Conservation (phyloP, 257 asterid genomes). For the Verbascum thapsus region DNA sequence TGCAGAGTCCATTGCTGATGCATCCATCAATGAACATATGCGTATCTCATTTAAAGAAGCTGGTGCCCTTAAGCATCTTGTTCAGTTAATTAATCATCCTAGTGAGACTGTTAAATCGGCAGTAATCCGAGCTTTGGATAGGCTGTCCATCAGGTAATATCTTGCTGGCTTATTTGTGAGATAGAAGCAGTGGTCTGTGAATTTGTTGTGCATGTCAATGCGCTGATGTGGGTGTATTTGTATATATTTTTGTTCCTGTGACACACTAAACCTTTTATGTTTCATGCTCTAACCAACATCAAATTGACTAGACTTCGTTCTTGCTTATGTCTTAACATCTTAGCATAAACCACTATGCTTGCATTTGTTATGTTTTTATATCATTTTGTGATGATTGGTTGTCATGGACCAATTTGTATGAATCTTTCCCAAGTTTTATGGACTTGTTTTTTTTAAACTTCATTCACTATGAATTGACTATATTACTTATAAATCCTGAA, state of each 20-base stretch:
- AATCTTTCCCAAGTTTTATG: conserved; percentile 7
- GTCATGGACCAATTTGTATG: conserved; percentile 16
- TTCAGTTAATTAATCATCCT: conserved; percentile 62
- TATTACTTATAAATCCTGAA: conserved; percentile 23
- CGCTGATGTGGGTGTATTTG: background rate
- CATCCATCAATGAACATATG: conserved; percentile 71
- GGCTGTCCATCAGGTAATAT: conserved; percentile 76
- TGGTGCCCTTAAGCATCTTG: conserved; percentile 70
- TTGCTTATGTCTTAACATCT: background rate
- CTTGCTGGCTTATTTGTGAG: conserved; percentile 15
- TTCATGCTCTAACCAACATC: background rate
- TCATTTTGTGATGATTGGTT: conserved; percentile 16
- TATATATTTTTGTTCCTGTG: background rate
- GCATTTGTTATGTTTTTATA: background rate
- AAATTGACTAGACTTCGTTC: background rate
- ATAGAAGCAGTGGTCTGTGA: conserved; percentile 13
- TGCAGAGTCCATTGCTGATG: conserved; percentile 77
- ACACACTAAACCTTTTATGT: background rate
- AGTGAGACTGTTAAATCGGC: conserved; percentile 55
- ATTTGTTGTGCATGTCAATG: background rate
- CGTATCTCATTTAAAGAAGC: conserved; percentile 72
- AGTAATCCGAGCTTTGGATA: conserved; percentile 67
- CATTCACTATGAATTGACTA: conserved; percentile 18
- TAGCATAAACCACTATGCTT: conserved; percentile 3
- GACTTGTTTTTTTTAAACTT: conserved; percentile 10